Conservation (phyloP, 2,329 filamentous ascomycete genomes). For the Raffaelea ambrosiae region DNA sequence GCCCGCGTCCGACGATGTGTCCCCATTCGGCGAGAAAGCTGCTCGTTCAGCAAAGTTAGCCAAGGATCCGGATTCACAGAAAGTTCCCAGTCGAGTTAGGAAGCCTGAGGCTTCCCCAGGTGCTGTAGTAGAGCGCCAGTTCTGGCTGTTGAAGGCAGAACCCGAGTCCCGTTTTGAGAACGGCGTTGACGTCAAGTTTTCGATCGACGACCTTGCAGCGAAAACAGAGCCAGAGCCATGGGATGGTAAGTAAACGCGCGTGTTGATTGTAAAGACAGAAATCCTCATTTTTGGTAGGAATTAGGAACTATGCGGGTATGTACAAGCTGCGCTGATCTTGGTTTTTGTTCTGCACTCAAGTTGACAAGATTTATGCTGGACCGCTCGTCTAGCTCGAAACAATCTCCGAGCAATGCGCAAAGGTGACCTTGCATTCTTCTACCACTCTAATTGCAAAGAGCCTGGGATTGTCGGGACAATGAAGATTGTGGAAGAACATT, state of each 20-base stretch:
- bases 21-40: too few relatives aligned
- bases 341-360: neutral
- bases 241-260: constrained; percentile 62
- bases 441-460: constrained; percentile 87
- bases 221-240: constrained; percentile 75
- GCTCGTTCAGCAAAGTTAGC: too few relatives aligned
- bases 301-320: constrained; percentile 40
- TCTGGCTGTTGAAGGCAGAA: constrained; percentile 83
- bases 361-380: neutral
- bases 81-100: neutral
- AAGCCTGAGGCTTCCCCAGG: neutral
- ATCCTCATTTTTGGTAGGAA: constrained; percentile 27
- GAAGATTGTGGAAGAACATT: constrained; percentile 80
- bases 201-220: constrained; percentile 77
- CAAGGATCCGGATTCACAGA: neutral
- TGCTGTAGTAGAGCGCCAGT: constrained; percentile 27
- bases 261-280: too few relatives aligned
- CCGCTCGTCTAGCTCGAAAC: constrained; percentile 56
- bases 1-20: too few relatives aligned
- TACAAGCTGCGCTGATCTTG: too few relatives aligned
- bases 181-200: constrained; percentile 83
- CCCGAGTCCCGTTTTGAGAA: constrained; percentile 81
- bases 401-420: constrained; percentile 86
- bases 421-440: constrained; percentile 92
- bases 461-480: constrained; percentile 82